Evolutionary conservation across 768 basidiomycete species (phyloP), one percentile per base, ranked within the genome.

Genomic region (Panaeolus papilionaceus): DNA sequence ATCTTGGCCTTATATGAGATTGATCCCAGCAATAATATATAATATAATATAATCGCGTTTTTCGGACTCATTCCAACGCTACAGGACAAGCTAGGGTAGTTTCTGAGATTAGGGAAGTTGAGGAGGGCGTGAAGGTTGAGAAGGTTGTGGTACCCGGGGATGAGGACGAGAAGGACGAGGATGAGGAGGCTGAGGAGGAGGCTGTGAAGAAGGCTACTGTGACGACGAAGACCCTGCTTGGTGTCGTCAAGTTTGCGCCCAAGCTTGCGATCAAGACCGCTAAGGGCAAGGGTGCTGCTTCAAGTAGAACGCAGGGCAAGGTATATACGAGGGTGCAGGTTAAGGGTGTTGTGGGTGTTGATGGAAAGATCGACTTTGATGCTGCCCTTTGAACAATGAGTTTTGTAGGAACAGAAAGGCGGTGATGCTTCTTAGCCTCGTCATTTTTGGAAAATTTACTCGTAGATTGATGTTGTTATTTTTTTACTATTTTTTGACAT

Each of bases 41-140:
- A 33, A 33, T 33, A 33, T 33, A 33, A 2, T 33, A 33, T 33
- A 33, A 33, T 33, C 33, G 33, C 33, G 2, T 33, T 33, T 33
- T 33, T 33, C 33, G 1, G 33, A 33, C 33, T 33, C 33, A 33
- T 33, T 33, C 33, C 33, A 33, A 33, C 33, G 33, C 33, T 33
- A 33, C 33, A 33, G 33, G 33, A 33, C 33, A n/a, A n/a, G 71
- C 79, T 9, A 64, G 51, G 12, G 64, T 92, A 47, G 88, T 85
- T 12, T 84, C 90, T 64, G 93, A 95, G 76, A 79, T 94, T 37
- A 93, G 92, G 91, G 92, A 95, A 75, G 88, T 89, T n/a, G 84
- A 84, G 64, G 92, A 93, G 72, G 84, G 84, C 2, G 82, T 93
- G 68, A 85, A 86, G 66, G 75, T 90, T 20, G 91, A 92, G 71